These are phyloP conservation scores for Fusarium chlamydosporum DNA, from an alignment of 2,329 filamentous ascomycete species.

Conservation along the genomic window DNA sequence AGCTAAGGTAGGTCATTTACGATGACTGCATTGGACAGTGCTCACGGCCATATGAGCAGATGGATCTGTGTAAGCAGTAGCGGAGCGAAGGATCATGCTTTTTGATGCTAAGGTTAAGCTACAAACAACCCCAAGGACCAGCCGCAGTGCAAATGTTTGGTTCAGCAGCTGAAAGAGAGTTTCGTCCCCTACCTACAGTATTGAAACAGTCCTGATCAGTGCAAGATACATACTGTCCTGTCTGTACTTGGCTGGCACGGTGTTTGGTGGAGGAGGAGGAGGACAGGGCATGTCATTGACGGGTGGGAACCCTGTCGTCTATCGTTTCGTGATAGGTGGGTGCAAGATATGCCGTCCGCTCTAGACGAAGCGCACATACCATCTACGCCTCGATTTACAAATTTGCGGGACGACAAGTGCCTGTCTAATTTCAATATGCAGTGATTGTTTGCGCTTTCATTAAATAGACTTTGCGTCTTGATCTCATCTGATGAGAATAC, in stretches of 20 bases:
- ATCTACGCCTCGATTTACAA: conserved; percentile 38
- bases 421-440: conserved; percentile 43
- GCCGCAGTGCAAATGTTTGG: conserved; percentile 46
- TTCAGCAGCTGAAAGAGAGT: conserved; percentile 46
- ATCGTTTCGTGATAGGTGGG: conserved; percentile 49
- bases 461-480: conserved; percentile 26
- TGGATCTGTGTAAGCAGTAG: conserved; percentile 9
- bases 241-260: conserved; percentile 32
- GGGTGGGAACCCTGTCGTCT: conserved; percentile 33
- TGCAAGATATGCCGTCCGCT: conserved; percentile 51
- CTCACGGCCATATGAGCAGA: background rate
- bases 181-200: conserved; percentile 40
- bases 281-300: conserved; percentile 25
- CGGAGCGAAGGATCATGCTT: background rate
- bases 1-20: conserved; percentile 7
- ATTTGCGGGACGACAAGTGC: conserved; percentile 38
- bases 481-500: background rate
- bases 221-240: conserved; percentile 4
- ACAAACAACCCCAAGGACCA: conserved; percentile 15
- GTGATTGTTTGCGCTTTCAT: conserved; percentile 29
- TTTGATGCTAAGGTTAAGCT: background rate
- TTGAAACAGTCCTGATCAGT: background rate
- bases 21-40: conserved; percentile 11
- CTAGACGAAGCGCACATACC: conserved; percentile 40
- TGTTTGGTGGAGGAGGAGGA: conserved; percentile 27